Percentiles rank a stretch among this genome's conserved stretches.
phyloP scores from a whole-genome alignment of 2,329 filamentous ascomycete genomes.

The Fusarium solani-melongenae region DNA sequence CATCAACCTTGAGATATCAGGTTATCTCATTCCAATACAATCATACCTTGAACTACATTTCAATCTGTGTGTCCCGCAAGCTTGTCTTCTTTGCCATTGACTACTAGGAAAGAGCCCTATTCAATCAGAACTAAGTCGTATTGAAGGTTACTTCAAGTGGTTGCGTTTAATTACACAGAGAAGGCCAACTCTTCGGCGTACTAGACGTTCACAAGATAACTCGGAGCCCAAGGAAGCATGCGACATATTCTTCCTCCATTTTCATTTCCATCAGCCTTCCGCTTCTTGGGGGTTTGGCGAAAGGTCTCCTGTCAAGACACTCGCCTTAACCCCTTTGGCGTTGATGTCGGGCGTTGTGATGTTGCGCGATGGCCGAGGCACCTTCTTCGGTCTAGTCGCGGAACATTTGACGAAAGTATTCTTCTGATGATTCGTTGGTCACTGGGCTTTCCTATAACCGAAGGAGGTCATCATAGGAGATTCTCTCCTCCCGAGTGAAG shows the following conservation, averaged over 20 bases:
- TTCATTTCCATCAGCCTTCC: too few relatives aligned
- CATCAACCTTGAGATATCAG: conserved; percentile 13
- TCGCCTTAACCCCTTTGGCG: not conserved
- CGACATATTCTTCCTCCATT: too few relatives aligned
- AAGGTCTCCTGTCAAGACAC: not conserved
- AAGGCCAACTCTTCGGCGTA: too few relatives aligned
- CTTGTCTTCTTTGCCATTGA: not conserved
- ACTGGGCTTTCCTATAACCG: not conserved
- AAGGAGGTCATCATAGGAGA: not conserved
- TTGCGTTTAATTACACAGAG: not conserved
- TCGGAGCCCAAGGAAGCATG: too few relatives aligned
- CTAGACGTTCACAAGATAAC: too few relatives aligned
- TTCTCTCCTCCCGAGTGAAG: not conserved
- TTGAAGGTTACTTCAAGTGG: not conserved
- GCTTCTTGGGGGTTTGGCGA: too few relatives aligned
- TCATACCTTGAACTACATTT: not conserved
- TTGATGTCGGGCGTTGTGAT: not conserved
- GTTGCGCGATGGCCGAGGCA: not conserved
- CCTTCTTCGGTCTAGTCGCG: not conserved
- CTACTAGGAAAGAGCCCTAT: not conserved
- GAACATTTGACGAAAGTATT: not conserved
- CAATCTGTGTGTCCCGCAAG: not conserved
- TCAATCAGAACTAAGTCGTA: not conserved
- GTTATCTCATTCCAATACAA: not conserved
- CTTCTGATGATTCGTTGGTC: not conserved